Conservation (phyloP, 768 basidiomycete species). For the Lactifluus echinatus region DNA sequence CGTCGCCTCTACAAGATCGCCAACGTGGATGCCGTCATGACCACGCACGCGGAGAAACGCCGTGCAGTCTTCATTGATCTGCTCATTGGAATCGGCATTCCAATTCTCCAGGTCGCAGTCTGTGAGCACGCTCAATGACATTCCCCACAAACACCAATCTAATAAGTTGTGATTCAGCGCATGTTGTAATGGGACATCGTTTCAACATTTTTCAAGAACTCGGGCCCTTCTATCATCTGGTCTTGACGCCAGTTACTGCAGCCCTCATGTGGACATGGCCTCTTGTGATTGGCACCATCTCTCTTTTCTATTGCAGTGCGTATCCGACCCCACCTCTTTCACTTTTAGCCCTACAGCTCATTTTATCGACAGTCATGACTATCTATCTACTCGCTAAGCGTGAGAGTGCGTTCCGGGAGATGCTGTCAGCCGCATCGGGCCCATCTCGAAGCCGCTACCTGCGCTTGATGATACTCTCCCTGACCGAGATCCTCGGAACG, state of each 20-base stretch:
- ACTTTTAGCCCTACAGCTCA: background rate
- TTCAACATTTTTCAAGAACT: constrained; percentile 43
- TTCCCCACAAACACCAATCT: background rate
- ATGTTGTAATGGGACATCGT: constrained; percentile 29
- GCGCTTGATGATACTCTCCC: background rate
- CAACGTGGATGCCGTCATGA: constrained; percentile 26
- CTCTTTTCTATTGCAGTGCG: constrained; percentile 35
- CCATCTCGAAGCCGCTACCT: constrained; percentile 27
- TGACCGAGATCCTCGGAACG: background rate
- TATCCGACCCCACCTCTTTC: background rate
- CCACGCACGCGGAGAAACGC: constrained; percentile 26
- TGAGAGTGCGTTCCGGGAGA: constrained; percentile 24
- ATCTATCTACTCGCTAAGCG: constrained; percentile 24
- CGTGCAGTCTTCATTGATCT: constrained; percentile 28
- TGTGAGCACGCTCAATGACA: constrained; percentile 1
- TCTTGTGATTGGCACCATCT: constrained; percentile 15
- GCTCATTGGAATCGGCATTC: constrained; percentile 25
- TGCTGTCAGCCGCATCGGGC: constrained; percentile 24
- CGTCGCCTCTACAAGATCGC: constrained; percentile 42
- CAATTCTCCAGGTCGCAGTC: background rate
- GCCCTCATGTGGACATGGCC: constrained; percentile 27
- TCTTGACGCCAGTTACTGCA: no score
- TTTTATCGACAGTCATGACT: constrained; percentile 20
- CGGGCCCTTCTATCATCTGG: constrained; percentile 33
- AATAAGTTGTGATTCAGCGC: background rate